Evolutionary conservation across 169 alveolate species (phyloP).

Genomic region (Haemoproteus tartakovskyi): DNA sequence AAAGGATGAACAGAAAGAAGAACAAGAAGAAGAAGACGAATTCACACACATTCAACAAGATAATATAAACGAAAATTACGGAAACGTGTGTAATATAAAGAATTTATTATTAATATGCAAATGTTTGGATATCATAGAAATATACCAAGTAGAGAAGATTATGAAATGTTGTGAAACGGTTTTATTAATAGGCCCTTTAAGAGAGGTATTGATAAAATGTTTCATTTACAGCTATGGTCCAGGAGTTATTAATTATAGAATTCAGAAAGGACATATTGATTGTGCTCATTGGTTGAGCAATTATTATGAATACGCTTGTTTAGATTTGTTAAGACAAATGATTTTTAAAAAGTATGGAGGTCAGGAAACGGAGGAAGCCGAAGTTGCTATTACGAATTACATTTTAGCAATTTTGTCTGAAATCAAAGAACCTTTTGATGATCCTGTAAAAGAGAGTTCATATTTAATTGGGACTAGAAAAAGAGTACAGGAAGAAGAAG

Average conservation of each 20-base stretch:
- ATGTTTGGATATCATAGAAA: conserved; percentile 50
- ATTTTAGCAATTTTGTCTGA: conserved; percentile 38
- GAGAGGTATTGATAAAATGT: conserved; percentile 59
- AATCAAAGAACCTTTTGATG: conserved; percentile 60
- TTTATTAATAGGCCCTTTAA: conserved; percentile 26
- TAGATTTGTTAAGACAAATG: conserved; percentile 50
- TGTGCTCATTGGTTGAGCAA: conserved; percentile 63
- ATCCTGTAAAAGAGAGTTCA: conserved; percentile 9
- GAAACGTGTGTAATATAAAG: conserved; percentile 48
- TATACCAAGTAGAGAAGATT: conserved; percentile 48
- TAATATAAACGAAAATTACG: conserved; percentile 49
- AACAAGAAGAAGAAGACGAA: not conserved
- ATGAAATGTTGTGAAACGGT: conserved; percentile 28
- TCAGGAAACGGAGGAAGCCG: conserved; percentile 14
- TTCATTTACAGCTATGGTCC: conserved; percentile 46
- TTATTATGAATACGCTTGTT: conserved; percentile 38
- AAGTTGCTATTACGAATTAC: conserved; percentile 31
- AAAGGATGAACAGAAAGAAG: too few relatives aligned
- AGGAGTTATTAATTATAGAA: conserved; percentile 52
- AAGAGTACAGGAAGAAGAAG: not conserved
- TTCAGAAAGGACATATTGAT: conserved; percentile 54
- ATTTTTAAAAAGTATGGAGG: conserved; percentile 28
- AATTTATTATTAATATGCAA: conserved; percentile 34
- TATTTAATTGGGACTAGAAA: too few relatives aligned
- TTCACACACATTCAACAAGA: conserved; percentile 40